Evolutionary conservation across 768 basidiomycete genomes (phyloP).

Genomic region (Termitomyces sp.): DNA sequence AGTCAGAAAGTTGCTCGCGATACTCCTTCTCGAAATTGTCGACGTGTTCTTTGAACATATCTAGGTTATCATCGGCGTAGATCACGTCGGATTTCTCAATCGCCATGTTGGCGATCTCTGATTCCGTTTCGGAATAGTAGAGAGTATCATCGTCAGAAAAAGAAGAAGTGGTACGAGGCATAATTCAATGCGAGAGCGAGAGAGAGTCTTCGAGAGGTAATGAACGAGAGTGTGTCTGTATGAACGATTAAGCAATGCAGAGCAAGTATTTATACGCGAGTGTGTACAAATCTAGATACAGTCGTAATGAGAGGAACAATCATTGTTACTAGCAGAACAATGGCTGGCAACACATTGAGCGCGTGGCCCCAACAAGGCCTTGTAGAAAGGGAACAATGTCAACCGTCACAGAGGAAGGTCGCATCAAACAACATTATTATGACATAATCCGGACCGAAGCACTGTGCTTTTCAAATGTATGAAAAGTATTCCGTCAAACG

Average conservation of each 20-base stretch:
- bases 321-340: background rate
- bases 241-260: background rate
- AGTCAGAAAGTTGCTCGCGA: background rate
- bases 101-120: background rate
- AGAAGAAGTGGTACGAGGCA: background rate
- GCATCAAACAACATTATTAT: background rate
- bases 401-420: background rate
- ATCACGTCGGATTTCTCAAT: too few species aligned
- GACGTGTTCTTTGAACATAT: background rate
- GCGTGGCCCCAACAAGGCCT: background rate
- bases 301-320: background rate
- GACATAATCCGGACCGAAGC: too few species aligned
- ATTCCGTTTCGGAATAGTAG: background rate
- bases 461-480: too few species aligned
- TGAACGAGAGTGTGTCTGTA: background rate
- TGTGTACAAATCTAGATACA: too few species aligned
- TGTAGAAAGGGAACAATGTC: background rate
- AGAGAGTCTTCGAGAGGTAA: background rate
- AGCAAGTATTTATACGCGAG: conserved; percentile 1
- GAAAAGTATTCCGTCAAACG: background rate
- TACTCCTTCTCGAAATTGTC: background rate
- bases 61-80: background rate
- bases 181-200: background rate
- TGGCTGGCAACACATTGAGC: background rate
- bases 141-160: background rate